These are phyloP conservation scores for Ophiostoma montium DNA, from an alignment of 2,329 filamentous ascomycete species.

Conservation along the genomic window DNA sequence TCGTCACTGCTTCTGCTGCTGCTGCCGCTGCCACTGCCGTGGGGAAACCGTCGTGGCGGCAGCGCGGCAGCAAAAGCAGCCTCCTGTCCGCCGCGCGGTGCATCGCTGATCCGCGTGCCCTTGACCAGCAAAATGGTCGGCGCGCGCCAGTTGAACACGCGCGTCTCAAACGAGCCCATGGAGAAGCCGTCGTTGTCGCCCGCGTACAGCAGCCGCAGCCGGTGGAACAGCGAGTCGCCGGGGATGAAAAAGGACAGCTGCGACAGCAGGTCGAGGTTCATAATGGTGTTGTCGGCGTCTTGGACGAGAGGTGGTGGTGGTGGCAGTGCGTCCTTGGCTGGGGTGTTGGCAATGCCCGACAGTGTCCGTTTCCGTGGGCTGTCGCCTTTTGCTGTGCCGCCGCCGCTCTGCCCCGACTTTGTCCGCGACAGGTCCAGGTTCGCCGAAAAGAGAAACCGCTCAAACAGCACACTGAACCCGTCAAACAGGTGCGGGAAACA, in stretches of 20 bases:
- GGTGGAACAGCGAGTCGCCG: constrained; percentile 48
- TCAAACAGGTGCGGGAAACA: constrained; percentile 53
- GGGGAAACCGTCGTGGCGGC: constrained; percentile 45
- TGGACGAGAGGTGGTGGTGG: constrained; percentile 27
- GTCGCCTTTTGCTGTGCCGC: background rate
- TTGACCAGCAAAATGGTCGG: constrained; percentile 59
- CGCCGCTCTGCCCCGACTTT: constrained; percentile 7
- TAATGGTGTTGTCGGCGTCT: constrained; percentile 39
- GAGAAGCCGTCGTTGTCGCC: constrained; percentile 60
- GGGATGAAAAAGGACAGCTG: constrained; percentile 63
- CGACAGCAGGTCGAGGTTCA: constrained; percentile 48
- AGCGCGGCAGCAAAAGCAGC: constrained; percentile 45
- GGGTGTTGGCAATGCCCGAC: background rate
- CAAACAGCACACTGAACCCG: constrained; percentile 54
- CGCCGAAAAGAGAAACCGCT: constrained; percentile 62
- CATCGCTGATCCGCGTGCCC: constrained; percentile 43
- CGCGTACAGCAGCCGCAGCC: constrained; percentile 53
- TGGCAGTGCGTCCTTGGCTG: background rate
- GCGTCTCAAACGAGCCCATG: constrained; percentile 61
- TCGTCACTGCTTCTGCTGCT: background rate
- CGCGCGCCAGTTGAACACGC: constrained; percentile 64
- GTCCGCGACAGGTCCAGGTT: constrained; percentile 51
- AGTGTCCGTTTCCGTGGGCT: background rate
- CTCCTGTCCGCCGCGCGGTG: constrained; percentile 36
- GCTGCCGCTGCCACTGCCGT: constrained; percentile 21